phyloP scores from a whole-genome alignment of 768 basidiomycete species.

The Leccinum disarticulatum region DNA sequence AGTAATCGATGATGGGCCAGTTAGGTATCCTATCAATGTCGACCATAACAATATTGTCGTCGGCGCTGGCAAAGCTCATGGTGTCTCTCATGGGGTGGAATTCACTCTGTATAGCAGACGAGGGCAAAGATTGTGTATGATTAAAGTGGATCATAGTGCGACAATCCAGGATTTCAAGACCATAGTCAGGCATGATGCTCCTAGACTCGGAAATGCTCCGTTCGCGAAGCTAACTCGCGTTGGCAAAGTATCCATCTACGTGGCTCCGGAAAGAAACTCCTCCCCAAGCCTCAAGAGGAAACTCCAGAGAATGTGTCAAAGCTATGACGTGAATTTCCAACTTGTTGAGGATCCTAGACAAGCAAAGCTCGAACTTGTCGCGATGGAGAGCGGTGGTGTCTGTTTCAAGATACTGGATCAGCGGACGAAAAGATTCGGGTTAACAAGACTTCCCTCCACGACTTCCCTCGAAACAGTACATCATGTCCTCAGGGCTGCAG shows the following conservation, averaged over 20 bases:
- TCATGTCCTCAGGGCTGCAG: conserved; percentile 11
- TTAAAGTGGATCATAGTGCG: neutral
- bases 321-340: neutral
- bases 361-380: conserved; percentile 6
- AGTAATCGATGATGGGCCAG: conserved; percentile 5
- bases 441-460: neutral
- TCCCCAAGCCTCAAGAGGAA: neutral
- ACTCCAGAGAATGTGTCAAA: neutral
- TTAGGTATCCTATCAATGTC: neutral
- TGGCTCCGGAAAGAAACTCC: neutral
- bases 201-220: neutral
- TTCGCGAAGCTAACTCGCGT: conserved; percentile 5
- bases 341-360: neutral
- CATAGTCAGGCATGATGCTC: neutral
- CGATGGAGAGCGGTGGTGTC: neutral
- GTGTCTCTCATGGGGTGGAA: conserved; percentile 14
- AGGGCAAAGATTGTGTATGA: neutral
- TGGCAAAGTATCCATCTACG: neutral
- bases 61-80: conserved; percentile 26
- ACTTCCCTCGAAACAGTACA: neutral
- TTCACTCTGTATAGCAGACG: conserved; percentile 22
- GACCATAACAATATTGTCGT: conserved; percentile 14
- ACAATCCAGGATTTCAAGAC: conserved; percentile 12
- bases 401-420: conserved; percentile 3
- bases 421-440: neutral